Base-by-base conservation (phyloP, 176 grass and related monocot species). In the Thalia dealbata region DNA sequence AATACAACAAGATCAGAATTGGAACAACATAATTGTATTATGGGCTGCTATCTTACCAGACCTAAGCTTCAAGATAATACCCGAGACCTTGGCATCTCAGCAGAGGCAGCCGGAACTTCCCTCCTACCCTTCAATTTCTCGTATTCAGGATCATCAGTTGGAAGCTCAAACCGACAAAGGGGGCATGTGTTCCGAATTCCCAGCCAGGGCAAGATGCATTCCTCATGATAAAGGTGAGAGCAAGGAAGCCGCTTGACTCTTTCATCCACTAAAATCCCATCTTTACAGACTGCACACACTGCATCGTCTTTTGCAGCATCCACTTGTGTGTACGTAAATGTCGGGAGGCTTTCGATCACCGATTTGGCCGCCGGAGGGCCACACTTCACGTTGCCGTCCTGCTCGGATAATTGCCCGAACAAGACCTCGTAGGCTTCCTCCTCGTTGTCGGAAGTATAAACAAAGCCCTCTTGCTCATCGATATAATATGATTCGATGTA, bases 241-340 rank as follows among this genome's bases (percentile, higher is more conserved):
- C 75, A 77, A 68, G 75, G 75, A 25, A 77, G 26, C 26, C 48
- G 25, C 63, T 65, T 67, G 27, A 54, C 61, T 54, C 25, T 77
- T 50, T 77, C 62, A 12, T 35, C 38, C 24, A 67, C 61, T 23
- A 77, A 77, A 25, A 77, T 52, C 23, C 24, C 62, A 30, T 67
- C 90, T 79, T 91, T 99, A 80, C 95, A 99, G 48, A 93, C 87
- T 10, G 95, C 90, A 79, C 95, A 93, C 75, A 76, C 69, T 24
- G 66, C 24, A 32, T 81, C 76, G 66, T 63, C 75, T 28, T 67
- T 51, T 1, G n/a, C 80, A 24, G 70, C 45, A 67, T 89, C 81
- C 28, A 71, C 82, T 69, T 87, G 69, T 10, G 76, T 70, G 52
- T 70, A 78, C 41, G 64, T 67, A 67, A 99, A 82, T 22, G 78